Evolutionary conservation across 2,329 filamentous ascomycete species (phyloP).

Genomic region (Davidsoniella eucalypti): DNA sequence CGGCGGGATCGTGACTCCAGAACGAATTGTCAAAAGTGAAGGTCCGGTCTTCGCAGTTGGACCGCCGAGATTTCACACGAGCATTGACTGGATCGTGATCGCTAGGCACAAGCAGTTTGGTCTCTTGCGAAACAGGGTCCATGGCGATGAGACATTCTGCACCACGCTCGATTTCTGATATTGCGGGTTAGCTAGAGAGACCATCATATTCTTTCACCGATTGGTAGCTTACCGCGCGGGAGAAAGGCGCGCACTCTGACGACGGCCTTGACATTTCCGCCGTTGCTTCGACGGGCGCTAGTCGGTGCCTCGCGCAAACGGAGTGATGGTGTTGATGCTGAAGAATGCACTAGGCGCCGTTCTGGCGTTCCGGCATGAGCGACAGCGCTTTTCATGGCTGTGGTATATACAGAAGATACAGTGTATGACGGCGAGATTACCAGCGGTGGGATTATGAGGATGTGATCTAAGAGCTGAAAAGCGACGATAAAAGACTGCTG

Average conservation of each 20-base stretch:
- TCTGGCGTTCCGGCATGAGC: constrained; percentile 28
- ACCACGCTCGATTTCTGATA: constrained; percentile 58
- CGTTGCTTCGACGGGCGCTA: constrained; percentile 39
- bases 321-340: constrained; percentile 63
- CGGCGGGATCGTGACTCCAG: constrained; percentile 73
- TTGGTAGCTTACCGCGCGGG: constrained; percentile 44
- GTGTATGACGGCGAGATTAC: constrained; percentile 18
- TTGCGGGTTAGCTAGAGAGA: background rate
- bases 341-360: constrained; percentile 35
- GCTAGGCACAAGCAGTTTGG: constrained; percentile 57
- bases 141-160: constrained; percentile 80
- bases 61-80: constrained; percentile 46
- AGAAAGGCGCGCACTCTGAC: constrained; percentile 68
- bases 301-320: constrained; percentile 52
- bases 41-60: constrained; percentile 66
- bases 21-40: constrained; percentile 98
- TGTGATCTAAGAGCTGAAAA: constrained; percentile 21
- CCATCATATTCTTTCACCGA: background rate
- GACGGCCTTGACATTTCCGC: constrained; percentile 68
- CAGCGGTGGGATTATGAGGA: constrained; percentile 18
- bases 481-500: constrained; percentile 8
- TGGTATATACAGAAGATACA: constrained; percentile 26
- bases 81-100: constrained; percentile 35
- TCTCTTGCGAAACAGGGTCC: constrained; percentile 75
- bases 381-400: constrained; percentile 25